Evolutionary conservation across 345 rosid genomes (phyloP).

Genomic region (Eucalyptus cladocalyx): DNA sequence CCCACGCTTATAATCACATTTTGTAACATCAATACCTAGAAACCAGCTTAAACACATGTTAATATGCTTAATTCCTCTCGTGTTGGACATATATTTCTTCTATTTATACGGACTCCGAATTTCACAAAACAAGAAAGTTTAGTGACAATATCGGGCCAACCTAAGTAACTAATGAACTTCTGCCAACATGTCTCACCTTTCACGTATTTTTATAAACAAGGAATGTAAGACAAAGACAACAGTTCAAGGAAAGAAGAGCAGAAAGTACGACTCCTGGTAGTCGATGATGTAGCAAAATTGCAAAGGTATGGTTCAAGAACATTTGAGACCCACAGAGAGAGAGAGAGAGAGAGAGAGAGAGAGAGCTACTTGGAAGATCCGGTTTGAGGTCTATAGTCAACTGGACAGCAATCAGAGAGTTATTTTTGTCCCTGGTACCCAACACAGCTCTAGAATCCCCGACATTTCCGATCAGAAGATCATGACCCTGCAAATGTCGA

Average conservation of each 20-base stretch:
- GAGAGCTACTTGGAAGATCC: constrained; percentile 24
- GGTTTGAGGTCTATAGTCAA: constrained; percentile 39
- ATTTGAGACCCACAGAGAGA: not conserved
- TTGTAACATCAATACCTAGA: not conserved
- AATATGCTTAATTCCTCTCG: not conserved
- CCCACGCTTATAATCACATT: not conserved
- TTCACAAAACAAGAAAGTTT: not conserved
- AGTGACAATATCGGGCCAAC: not conserved
- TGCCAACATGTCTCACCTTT: not conserved
- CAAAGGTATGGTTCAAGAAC: not conserved
- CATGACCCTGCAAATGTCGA: constrained; percentile 4
- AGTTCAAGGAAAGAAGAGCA: not conserved
- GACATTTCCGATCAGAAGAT: constrained; percentile 25
- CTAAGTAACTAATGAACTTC: not conserved
- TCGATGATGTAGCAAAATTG: not conserved
- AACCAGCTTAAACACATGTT: not conserved
- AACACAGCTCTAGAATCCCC: constrained; percentile 42
- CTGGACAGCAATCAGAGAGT: constrained; percentile 25
- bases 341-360: not conserved
- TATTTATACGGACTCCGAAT: not conserved
- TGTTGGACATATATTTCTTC: not conserved
- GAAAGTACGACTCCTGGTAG: not conserved
- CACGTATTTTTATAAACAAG: not conserved
- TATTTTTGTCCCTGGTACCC: constrained; percentile 14
- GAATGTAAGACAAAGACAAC: not conserved